Conservation (phyloP, 2,329 filamentous ascomycete genomes). For the Colletotrichum cuscutae region DNA sequence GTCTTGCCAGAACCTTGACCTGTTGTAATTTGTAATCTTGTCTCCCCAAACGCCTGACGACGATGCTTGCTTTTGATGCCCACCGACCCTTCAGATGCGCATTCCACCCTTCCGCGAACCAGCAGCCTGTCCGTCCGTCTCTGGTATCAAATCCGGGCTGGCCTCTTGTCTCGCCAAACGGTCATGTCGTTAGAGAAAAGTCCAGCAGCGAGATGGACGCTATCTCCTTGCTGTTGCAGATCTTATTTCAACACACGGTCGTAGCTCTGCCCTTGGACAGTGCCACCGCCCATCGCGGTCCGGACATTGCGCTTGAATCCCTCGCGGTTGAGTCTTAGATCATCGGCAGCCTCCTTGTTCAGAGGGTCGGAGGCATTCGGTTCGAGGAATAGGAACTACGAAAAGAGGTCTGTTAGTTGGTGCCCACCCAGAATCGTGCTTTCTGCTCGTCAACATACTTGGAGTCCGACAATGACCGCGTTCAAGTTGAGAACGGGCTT, state of each 20-base stretch:
- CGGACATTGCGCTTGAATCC: constrained; percentile 92
- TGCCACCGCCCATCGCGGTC: constrained; percentile 82
- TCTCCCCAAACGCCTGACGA: constrained; percentile 32
- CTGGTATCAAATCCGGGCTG: neutral
- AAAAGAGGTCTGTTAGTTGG: constrained; percentile 37
- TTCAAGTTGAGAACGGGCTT: constrained; percentile 98
- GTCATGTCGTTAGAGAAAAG: neutral
- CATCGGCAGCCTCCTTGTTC: constrained; percentile 97
- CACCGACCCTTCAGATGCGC: constrained; percentile 24
- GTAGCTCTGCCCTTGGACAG: constrained; percentile 77
- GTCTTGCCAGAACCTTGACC: constrained; percentile 2
- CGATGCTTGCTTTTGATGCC: constrained; percentile 30
- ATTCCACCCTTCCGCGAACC: neutral
- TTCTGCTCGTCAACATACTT: constrained; percentile 61
- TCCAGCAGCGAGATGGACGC: neutral
- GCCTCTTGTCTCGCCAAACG: neutral
- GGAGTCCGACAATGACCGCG: constrained; percentile 93
- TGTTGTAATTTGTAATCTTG: constrained; percentile 25
- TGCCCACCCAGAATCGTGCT: neutral
- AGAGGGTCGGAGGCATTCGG: constrained; percentile 97
- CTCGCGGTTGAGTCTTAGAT: constrained; percentile 86
- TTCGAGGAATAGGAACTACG: constrained; percentile 94
- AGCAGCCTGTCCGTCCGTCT: constrained; percentile 2
- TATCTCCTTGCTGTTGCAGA: neutral
- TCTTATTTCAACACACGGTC: constrained; percentile 79